Evolutionary conservation across 208 protist species (phyloP).

Genomic region (Leishmania major): DNA sequence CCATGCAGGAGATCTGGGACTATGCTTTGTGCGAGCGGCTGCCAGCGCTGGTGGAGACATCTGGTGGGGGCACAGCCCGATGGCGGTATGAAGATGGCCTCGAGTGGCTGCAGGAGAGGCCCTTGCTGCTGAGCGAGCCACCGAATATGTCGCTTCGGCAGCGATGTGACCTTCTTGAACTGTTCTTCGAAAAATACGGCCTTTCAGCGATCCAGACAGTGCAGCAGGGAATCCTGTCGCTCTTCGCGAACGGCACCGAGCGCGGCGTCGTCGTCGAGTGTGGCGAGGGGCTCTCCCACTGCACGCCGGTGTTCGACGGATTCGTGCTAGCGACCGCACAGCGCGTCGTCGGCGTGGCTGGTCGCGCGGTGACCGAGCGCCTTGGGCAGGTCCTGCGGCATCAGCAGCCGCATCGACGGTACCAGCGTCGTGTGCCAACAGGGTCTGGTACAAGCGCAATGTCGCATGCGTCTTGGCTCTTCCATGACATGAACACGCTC

Average conservation of each 20-base stretch:
- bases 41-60: neutral
- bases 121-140: conserved; percentile 96
- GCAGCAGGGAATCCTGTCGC: conserved; percentile 92
- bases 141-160: conserved; percentile 95
- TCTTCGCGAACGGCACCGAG: conserved; percentile 96
- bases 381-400: conserved; percentile 93
- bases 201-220: conserved; percentile 92
- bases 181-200: conserved; percentile 97
- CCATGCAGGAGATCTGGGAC: conserved; percentile 97
- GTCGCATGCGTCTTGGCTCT: neutral
- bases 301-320: conserved; percentile 98
- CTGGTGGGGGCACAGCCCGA: neutral
- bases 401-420: neutral
- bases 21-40: conserved; percentile 86
- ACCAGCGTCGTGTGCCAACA: neutral
- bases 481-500: conserved; percentile 96
- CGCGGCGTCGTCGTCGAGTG: conserved; percentile 98
- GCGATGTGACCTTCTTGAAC: conserved; percentile 87
- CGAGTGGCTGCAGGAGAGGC: conserved; percentile 8
- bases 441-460: neutral
- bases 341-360: conserved; percentile 94
- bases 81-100: conserved; percentile 10
- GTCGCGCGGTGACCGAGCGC: conserved; percentile 96
- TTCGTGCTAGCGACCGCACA: conserved; percentile 74
- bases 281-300: conserved; percentile 98